Evolutionary conservation across 1,139 yeast species (phyloP), one percentile per base, ranked within the genome.

Genomic region (Citeromyces siamensis): DNA sequence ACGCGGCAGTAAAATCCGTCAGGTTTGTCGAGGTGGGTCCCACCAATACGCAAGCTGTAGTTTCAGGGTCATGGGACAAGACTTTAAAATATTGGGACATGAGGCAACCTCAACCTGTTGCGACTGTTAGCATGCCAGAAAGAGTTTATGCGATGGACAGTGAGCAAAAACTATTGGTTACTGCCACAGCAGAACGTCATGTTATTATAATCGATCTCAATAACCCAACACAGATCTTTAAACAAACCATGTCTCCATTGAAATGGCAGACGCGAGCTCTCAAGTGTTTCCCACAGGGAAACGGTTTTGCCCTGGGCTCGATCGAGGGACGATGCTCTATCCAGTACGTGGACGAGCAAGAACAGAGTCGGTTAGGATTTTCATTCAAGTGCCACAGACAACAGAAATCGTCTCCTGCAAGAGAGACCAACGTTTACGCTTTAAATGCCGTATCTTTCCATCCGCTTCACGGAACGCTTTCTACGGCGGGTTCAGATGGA

Each of bases 291-390:
- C 88, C 88, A 6, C 78, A 76, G 44, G 97, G 94, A 8, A 81
- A 83, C 49, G 96, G 97, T 6, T 93, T 72, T 56, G 96, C 95
- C 1, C 62, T 90, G 37, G 97, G 95, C 5, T 81, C 95, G 3
- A 75, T 90, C 37, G 99, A 90, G 60, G 98, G 98, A 19, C 69
- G 99, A 47, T 86, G 97, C 59, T 95, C 95, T n/a, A 79, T 93
- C 49, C 95, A 86, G 52, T 90, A 88, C 56, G 75, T 90, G 38
- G 94, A 84, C 47, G 95, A 85, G 32, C 68, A 68, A 36, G 84
- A 80, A 50, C 94, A 84, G 51, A 67, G 68, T 40, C 70, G 73
- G 49, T 58, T 59, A 35, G 93, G 90, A 3, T 93, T 90, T 55
- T 79, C 95, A 4, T 93, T 90, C 68, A 83, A 86, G 55, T 93